Percentiles rank a stretch among this genome's conserved stretches.
phyloP scores from a whole-genome alignment of 1,284 basidiomycete species.

The Trichosporon asahii region DNA sequence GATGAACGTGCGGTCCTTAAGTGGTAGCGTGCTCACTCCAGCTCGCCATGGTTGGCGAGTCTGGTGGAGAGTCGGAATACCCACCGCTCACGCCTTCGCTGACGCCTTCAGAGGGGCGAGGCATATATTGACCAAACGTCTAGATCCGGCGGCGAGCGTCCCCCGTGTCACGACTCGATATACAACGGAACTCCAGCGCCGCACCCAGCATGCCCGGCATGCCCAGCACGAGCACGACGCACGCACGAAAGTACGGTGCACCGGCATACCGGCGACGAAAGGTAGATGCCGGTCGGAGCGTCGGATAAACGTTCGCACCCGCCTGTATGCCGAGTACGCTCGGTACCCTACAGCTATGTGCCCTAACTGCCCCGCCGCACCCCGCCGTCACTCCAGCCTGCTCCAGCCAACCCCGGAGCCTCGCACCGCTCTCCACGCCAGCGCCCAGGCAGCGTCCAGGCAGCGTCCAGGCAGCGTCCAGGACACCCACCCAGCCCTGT shows the following conservation, averaged over 20 bases:
- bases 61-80: background rate
- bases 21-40: background rate
- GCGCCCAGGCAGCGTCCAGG: too few relatives aligned
- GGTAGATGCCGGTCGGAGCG: background rate
- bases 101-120: background rate
- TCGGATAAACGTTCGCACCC: constrained; percentile 3
- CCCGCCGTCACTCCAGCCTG: background rate
- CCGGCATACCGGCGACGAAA: background rate
- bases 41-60: too few relatives aligned
- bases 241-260: too few relatives aligned
- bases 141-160: background rate
- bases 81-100: constrained; percentile 1
- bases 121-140: background rate
- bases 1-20: background rate
- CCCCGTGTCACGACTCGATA: background rate
- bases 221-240: background rate
- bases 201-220: background rate
- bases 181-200: background rate
- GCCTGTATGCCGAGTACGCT: background rate
- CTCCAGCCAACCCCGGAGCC: background rate
- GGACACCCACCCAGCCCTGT: too few relatives aligned
- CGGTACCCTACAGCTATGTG: background rate
- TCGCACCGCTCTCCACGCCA: background rate
- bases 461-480: too few relatives aligned
- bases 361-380: background rate